Evolutionary conservation across 2,329 filamentous ascomycete species (phyloP).

Genomic region (Berkeleyomyces basicola): DNA sequence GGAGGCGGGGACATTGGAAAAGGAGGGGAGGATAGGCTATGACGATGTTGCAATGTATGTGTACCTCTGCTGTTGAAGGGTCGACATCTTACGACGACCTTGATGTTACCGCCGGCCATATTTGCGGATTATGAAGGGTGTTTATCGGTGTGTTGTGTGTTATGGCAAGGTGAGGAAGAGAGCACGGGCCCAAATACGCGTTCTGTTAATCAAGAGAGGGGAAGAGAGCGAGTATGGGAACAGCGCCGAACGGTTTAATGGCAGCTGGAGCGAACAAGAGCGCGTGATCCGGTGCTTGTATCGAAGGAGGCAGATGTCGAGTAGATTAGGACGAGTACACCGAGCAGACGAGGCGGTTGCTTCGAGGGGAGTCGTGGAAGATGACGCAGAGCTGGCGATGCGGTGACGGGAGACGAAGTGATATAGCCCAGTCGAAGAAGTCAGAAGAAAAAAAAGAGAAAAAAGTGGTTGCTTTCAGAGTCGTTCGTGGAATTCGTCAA

Average conservation of each 20-base stretch:
- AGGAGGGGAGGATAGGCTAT: neutral
- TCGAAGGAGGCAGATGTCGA: neutral
- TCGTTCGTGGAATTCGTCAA: neutral
- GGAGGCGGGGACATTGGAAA: neutral
- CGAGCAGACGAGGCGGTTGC: neutral
- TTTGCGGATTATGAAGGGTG: neutral
- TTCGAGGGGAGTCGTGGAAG: neutral
- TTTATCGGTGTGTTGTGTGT: neutral
- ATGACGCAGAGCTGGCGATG: neutral
- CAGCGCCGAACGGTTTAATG: neutral
- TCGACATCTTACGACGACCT: conserved; percentile 93
- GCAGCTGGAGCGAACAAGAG: too few relatives aligned
- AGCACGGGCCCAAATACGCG: neutral
- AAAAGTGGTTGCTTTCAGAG: neutral
- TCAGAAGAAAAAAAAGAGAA: neutral
- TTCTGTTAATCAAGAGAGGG: neutral
- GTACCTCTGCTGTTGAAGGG: conserved; percentile 91
- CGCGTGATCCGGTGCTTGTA: too few relatives aligned
- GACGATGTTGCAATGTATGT: neutral
- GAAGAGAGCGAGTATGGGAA: neutral
- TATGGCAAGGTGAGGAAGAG: neutral
- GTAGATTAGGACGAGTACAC: neutral
- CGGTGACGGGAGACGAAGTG: neutral
- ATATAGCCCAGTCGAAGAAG: neutral
- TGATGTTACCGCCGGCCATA: conserved; percentile 74